Evolutionary conservation across 1,139 yeast species (phyloP), one percentile per base, ranked within the genome.

Genomic region (Geotrichum fermentans): DNA sequence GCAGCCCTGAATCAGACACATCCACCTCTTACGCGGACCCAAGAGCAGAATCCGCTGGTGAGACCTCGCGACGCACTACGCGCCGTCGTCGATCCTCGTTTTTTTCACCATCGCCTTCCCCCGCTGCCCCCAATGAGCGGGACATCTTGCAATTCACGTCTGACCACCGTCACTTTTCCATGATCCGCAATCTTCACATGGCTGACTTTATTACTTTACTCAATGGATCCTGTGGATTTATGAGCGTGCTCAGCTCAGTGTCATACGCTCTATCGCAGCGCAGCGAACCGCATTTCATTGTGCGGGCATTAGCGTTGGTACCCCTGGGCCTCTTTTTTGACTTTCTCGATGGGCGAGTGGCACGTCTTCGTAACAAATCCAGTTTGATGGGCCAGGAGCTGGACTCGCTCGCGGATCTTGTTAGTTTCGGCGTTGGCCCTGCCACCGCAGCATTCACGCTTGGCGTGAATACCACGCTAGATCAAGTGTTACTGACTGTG

Each of bases 311-410:
- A 70, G 81, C 84, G 57, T 86, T 90, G 67, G 87, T 88, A 41
- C 77, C 87, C 17, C 73, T 90, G 59, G 98, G 98, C 5, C 78
- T 90, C 61, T 88, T 92, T 64, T 90, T 90, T 66, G 98, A 92
- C 68, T 89, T 92, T 65, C 84, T 92, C 65, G 98, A 92, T 65
- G 98, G 98, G 26, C 80, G 96, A 61, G 98, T 92, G 7, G 98
- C 98, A 4, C 78, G 98, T 60, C 77, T 92, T 72, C 79, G 97
- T 70, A 84, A 89, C 67, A 88, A 92, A 70, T 79, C 96, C 2
- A 83, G 95, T 21, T 74, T 92, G 51, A 87, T 94, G 88, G 98
- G 98, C 52, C 97, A 92, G 68, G 98, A 92, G 69, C 79, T 92
- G 60, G 98, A 92, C 65, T 88, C 97, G 1, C 76, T 92, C 61